Evolutionary conservation across 2,329 filamentous ascomycete genomes (phyloP).

Genomic region (Iodosphaeria phyllophila): DNA sequence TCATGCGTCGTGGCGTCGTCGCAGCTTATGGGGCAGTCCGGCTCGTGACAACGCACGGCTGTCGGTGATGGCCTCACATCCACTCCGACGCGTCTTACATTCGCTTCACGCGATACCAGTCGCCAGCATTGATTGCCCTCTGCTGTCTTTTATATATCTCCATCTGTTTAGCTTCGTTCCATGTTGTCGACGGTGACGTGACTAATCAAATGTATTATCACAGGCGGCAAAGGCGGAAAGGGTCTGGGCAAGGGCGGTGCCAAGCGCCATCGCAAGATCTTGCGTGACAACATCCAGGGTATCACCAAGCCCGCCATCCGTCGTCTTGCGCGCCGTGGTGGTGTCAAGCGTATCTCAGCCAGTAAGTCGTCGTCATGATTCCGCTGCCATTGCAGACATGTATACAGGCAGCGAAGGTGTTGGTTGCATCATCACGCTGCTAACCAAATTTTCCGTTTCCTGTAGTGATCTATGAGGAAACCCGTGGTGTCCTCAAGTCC

Average conservation of each 20-base stretch:
- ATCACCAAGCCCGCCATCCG: conserved; percentile 98
- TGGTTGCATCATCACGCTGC: conserved; percentile 1
- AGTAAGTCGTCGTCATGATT: conserved; percentile 32
- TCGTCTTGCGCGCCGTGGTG: conserved; percentile 95
- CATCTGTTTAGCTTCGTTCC: no score
- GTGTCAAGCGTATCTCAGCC: conserved; percentile 99
- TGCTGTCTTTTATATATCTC: no score
- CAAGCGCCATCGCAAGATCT: conserved; percentile 98
- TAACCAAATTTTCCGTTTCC: conserved; percentile 6
- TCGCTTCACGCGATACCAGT: no score
- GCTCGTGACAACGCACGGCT: no score
- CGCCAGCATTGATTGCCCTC: no score
- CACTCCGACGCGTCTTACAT: conserved; percentile 3
- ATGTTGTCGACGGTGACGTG: no score
- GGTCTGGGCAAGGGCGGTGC: conserved; percentile 95
- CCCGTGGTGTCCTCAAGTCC: conserved; percentile 65
- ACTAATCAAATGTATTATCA: no score
- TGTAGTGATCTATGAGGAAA: conserved; percentile 66
- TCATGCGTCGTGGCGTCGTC: conserved; percentile 4
- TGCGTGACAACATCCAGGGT: conserved; percentile 98
- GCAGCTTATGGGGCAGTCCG: no score
- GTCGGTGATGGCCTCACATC: conserved; percentile 7
- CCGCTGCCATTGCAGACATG: neutral
- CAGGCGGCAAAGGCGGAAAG: conserved; percentile 91
- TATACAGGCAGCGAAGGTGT: conserved; percentile 4